These are phyloP conservation scores for Silene noctiflora DNA, from an alignment of 179 eudicot genomes.

Conservation along the genomic window DNA sequence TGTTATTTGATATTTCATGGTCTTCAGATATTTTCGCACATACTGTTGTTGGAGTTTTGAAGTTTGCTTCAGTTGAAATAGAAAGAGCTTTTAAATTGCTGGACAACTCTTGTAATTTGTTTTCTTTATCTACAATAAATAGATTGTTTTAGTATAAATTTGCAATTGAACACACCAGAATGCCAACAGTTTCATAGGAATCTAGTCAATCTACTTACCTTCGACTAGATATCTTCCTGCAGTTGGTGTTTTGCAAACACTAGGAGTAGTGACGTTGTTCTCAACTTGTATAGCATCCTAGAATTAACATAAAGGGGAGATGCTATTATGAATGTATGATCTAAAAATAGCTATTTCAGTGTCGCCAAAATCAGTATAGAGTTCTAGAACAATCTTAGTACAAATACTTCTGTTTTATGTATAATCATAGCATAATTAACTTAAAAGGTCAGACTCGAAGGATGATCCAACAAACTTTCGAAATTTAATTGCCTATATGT, in stretches of 20 bases:
- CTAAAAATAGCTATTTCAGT: no score
- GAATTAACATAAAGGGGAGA: slow-evolving; percentile 12
- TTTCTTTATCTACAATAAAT: slow-evolving; percentile 45
- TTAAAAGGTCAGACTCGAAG: not conserved
- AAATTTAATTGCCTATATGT: not conserved
- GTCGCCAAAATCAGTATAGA: no score
- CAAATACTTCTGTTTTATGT: no score
- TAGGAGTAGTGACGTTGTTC: slow-evolving; percentile 18
- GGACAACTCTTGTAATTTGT: slow-evolving; percentile 45
- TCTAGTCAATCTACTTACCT: slow-evolving; percentile 23
- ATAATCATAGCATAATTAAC: no score
- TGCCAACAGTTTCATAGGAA: not conserved
- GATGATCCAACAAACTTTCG: not conserved
- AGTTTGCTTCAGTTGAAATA: slow-evolving; percentile 47
- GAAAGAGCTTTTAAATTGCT: slow-evolving; percentile 52
- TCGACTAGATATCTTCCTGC: slow-evolving; percentile 26
- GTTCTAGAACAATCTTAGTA: no score
- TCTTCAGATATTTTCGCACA: slow-evolving; percentile 20
- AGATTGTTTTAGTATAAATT: slow-evolving; percentile 4
- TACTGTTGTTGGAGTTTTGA: slow-evolving; percentile 47
- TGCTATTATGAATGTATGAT: not conserved
- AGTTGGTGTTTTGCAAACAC: slow-evolving; percentile 27
- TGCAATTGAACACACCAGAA: not conserved
- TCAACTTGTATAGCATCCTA: slow-evolving; percentile 24
- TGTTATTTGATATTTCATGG: slow-evolving; percentile 25